Conservation (phyloP, 2,329 filamentous ascomycete genomes). For the Aspergillus oerlinghausenensis region DNA sequence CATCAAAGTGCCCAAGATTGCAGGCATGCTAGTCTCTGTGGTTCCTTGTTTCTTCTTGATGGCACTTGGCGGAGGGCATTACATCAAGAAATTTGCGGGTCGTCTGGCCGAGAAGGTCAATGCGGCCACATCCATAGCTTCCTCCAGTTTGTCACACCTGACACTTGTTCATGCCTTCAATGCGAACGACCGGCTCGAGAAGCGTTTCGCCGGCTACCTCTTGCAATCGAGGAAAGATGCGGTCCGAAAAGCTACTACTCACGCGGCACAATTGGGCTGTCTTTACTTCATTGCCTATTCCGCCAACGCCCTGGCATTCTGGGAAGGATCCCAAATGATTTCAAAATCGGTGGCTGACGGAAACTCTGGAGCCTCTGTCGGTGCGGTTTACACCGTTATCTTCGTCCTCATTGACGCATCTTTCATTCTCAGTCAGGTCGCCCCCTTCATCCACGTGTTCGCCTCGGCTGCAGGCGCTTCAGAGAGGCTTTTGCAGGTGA, state of each 20-base stretch:
- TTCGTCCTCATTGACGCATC: conserved; percentile 36
- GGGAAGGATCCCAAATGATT: conserved; percentile 59
- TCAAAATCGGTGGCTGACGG: conserved; percentile 27
- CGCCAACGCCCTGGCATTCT: conserved; percentile 63
- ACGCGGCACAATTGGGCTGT: conserved; percentile 55
- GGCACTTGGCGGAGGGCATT: conserved; percentile 52
- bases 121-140: conserved; percentile 58
- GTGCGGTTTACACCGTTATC: conserved; percentile 35
- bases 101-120: conserved; percentile 50
- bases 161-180: conserved; percentile 60
- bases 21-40: conserved; percentile 60
- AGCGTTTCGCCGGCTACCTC: conserved; percentile 52
- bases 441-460: conserved; percentile 44
- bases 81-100: conserved; percentile 45
- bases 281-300: conserved; percentile 65
- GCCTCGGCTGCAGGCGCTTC: conserved; percentile 50
- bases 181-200: conserved; percentile 55
- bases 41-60: conserved; percentile 60
- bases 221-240: conserved; percentile 47
- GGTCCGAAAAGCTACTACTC: conserved; percentile 54
- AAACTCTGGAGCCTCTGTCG: conserved; percentile 24
- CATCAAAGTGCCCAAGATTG: conserved; percentile 57
- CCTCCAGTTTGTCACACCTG: conserved; percentile 57
- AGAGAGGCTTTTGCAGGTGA: conserved; percentile 54
- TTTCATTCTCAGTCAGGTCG: conserved; percentile 35